Conservation (phyloP, 176 grass and related monocot species). For the Hsuehochloa calcarea region DNA sequence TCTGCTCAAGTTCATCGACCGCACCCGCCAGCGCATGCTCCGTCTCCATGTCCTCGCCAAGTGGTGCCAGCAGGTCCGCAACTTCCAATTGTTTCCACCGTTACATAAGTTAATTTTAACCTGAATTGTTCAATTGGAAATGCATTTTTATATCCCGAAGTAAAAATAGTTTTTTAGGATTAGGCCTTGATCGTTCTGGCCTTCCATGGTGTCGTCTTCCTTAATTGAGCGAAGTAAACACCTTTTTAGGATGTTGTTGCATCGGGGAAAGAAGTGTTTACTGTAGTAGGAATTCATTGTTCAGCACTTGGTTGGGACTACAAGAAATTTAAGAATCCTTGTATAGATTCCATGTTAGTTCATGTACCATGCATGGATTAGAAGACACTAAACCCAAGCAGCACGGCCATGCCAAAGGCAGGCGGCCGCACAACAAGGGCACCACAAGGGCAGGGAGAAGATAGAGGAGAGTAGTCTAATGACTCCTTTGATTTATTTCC, state of each 20-base stretch:
- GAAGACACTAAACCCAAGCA: too few species aligned
- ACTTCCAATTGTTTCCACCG: not conserved
- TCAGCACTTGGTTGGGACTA: not conserved
- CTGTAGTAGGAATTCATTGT: slow-evolving; percentile 8
- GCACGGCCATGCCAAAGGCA: too few species aligned
- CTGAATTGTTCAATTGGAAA: not conserved
- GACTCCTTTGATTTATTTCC: too few species aligned
- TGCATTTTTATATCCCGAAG: not conserved
- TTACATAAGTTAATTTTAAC: not conserved
- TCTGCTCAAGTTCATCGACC: slow-evolving; percentile 92
- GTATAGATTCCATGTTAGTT: not conserved
- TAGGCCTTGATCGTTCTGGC: not conserved
- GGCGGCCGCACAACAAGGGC: too few species aligned
- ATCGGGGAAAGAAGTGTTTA: not conserved
- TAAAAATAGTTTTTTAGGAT: not conserved
- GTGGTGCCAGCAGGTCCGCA: slow-evolving; percentile 92
- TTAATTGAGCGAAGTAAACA: not conserved
- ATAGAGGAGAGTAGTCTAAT: too few species aligned
- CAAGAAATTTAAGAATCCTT: not conserved
- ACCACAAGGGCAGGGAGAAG: too few species aligned
- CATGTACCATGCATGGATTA: too few species aligned
- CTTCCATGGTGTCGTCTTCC: not conserved
- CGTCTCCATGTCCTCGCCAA: slow-evolving; percentile 97
- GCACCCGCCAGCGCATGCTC: slow-evolving; percentile 96
- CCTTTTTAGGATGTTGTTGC: slow-evolving; percentile 1